Evolutionary conservation across 192 early-diverging fungal species (phyloP).

Genomic region (Funneliformis geosporum): DNA sequence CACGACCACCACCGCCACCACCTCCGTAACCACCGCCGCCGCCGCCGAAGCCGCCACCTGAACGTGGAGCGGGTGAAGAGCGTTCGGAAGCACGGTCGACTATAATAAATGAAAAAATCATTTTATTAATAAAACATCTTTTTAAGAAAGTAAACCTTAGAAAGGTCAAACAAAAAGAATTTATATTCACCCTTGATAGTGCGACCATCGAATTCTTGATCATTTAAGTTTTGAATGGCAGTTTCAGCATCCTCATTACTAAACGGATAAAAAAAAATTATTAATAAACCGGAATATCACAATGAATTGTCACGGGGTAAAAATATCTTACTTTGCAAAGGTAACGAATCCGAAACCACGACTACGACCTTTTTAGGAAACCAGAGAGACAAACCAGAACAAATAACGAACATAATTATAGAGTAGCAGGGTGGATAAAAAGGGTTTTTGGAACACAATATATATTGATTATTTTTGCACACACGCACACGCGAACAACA

Average conservation of each 20-base stretch:
- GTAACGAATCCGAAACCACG: conserved; percentile 88
- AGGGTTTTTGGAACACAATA: conserved; percentile 3
- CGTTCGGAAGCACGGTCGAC: conserved; percentile 48
- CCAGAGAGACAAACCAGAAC: conserved; percentile 9
- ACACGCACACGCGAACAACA: neutral
- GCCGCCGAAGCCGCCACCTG: conserved; percentile 26
- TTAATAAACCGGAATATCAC: neutral
- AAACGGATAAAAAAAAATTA: conserved; percentile 19
- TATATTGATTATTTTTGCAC: conserved; percentile 5
- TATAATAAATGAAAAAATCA: neutral
- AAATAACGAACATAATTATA: conserved; percentile 28
- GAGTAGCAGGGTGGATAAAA: conserved; percentile 5
- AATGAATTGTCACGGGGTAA: conserved; percentile 54
- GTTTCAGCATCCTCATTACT: conserved; percentile 48
- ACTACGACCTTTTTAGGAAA: conserved; percentile 57
- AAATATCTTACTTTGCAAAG: conserved; percentile 32
- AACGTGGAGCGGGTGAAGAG: conserved; percentile 26
- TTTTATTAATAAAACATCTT: neutral
- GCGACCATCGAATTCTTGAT: conserved; percentile 74
- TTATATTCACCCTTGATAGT: conserved; percentile 55
- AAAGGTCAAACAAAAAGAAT: neutral
- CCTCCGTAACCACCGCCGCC: conserved; percentile 37
- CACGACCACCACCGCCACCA: conserved; percentile 42
- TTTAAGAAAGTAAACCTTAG: neutral
- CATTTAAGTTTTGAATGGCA: conserved; percentile 66